A percentile compares a stretch with the other conserved stretches of the same genome.
Evolutionary conservation across 805 yeast species (phyloP).

Genomic region (Pichia cabralensis): DNA sequence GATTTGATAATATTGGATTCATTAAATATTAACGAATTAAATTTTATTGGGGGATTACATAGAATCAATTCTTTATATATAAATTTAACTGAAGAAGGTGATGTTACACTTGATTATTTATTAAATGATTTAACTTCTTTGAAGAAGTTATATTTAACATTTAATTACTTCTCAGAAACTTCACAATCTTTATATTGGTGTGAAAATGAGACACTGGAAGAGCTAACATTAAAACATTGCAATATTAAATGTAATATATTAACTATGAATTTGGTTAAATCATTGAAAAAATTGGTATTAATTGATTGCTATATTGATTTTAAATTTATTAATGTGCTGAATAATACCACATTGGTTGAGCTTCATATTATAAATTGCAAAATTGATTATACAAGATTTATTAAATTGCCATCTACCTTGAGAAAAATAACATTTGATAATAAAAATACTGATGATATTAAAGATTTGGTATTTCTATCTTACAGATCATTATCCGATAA

Average conservation of each 20-base stretch:
- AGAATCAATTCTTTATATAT: constrained; percentile 2
- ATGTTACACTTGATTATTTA: constrained; percentile 8
- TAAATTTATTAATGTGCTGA: constrained; percentile 7
- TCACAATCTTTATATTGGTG: no score
- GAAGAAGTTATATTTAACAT: no score
- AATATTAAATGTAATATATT: no score
- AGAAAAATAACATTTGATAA: constrained; percentile 13
- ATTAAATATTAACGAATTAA: constrained; percentile 1
- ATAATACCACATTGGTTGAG: neutral
- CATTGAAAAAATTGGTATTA: constrained; percentile 12
- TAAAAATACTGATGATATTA: constrained; percentile 10
- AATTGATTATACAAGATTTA: constrained; percentile 12
- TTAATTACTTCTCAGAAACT: no score
- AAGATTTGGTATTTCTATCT: constrained; percentile 10
- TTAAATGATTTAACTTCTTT: neutral
- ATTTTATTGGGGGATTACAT: neutral
- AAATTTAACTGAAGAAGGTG: constrained; percentile 3
- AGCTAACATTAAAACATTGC: constrained; percentile 4
- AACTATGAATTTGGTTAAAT: no score
- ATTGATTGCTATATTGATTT: constrained; percentile 14
- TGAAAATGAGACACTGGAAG: no score
- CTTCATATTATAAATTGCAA: constrained; percentile 15
- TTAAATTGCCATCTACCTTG: constrained; percentile 14
- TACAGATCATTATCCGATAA: neutral
- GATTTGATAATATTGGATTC: constrained; percentile 7